These are phyloP conservation scores for Spatholobus suberectus DNA, from an alignment of 306 rosid species.

Conservation along the genomic window DNA sequence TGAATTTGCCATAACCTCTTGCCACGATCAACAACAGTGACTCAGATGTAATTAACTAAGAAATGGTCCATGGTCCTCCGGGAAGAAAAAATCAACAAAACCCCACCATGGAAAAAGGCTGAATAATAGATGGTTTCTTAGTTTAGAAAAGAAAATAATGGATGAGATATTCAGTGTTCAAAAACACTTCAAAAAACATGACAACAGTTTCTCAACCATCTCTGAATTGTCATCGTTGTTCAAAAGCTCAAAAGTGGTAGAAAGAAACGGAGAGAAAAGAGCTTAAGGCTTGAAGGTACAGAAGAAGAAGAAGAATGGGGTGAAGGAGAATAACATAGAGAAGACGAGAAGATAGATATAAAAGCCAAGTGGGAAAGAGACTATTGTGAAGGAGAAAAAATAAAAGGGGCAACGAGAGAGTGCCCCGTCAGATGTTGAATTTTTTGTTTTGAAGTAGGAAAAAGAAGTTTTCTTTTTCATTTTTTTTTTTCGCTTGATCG, in stretches of 20 bases:
- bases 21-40: background rate
- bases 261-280: background rate
- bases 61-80: background rate
- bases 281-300: slow-evolving; percentile 1
- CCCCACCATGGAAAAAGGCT: slow-evolving; percentile 12
- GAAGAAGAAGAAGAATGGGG: background rate
- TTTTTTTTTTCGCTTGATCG: background rate
- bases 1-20: background rate
- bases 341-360: slow-evolving; percentile 12
- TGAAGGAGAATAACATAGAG: background rate
- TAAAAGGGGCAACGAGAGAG: slow-evolving; percentile 20
- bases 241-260: background rate
- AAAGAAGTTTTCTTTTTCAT: background rate
- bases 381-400: slow-evolving; percentile 36
- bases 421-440: slow-evolving; percentile 52
- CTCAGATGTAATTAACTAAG: background rate
- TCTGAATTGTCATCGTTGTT: background rate
- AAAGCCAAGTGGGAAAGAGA: slow-evolving; percentile 41
- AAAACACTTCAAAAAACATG: background rate
- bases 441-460: slow-evolving; percentile 28
- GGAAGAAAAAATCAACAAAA: slow-evolving; percentile 23
- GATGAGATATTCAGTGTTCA: too few species aligned
- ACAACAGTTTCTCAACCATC: background rate
- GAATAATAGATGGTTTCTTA: background rate
- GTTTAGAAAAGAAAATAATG: background rate